Evolutionary conservation across 768 basidiomycete genomes (phyloP).

Genomic region (Cystofilobasidium capitatum): DNA sequence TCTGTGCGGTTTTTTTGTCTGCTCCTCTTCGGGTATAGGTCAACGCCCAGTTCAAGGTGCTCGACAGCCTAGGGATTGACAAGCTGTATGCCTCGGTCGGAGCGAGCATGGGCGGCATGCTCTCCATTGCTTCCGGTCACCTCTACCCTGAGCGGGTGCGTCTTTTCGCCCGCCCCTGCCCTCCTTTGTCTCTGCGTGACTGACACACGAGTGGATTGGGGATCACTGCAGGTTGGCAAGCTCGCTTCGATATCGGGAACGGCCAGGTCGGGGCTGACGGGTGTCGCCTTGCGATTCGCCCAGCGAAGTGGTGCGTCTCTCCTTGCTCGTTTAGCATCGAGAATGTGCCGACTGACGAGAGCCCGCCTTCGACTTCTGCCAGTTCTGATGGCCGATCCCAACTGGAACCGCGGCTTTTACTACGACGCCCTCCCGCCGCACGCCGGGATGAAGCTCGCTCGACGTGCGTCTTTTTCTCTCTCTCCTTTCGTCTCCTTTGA

Average conservation of each 20-base stretch:
- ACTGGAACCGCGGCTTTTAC: slow-evolving; percentile 98
- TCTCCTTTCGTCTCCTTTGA: not conserved
- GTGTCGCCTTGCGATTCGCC: slow-evolving; percentile 90
- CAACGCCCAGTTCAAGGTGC: slow-evolving; percentile 72
- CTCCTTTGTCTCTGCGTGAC: not conserved
- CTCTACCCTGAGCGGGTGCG: slow-evolving; percentile 62
- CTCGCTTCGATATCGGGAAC: slow-evolving; percentile 91
- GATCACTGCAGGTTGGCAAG: slow-evolving; percentile 53
- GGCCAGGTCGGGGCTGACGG: slow-evolving; percentile 79
- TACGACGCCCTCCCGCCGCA: slow-evolving; percentile 93
- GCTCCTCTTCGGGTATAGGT: too few species aligned
- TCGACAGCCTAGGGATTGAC: slow-evolving; percentile 73
- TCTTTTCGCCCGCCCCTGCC: not conserved
- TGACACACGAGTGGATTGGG: not conserved
- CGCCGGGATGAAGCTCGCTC: slow-evolving; percentile 94
- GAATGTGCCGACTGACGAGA: slow-evolving; percentile 11
- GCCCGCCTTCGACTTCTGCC: not conserved
- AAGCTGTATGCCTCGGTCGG: slow-evolving; percentile 89
- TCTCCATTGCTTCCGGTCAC: slow-evolving; percentile 91
- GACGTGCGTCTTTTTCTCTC: slow-evolving; percentile 52
- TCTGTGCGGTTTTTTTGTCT: too few species aligned
- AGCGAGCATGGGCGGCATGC: slow-evolving; percentile 96
- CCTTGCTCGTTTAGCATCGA: not conserved
- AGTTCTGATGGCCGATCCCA: slow-evolving; percentile 99
- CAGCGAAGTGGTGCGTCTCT: slow-evolving; percentile 75